Evolutionary conservation across 352 stramenopile genomes (phyloP), one percentile per base, ranked within the genome.

Genomic region (Phytophthora europaea): DNA sequence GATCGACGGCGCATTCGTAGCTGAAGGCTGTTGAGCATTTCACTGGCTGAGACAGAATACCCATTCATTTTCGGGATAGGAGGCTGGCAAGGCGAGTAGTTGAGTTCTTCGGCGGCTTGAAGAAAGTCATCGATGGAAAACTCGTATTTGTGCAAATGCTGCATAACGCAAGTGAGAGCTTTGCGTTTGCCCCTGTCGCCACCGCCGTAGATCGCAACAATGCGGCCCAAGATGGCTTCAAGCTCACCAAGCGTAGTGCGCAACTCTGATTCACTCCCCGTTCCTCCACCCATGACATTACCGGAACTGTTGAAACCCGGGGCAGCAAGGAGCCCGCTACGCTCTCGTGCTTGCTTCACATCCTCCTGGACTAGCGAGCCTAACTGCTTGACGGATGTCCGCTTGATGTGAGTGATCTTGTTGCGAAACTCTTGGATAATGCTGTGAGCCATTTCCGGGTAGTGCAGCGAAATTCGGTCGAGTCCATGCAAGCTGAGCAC

Each of bases 371-470:
- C 66, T 12, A 82, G 64, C 16, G 75, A 79, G 8, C 43, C 81
- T 23, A 74, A 70, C 69, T 51, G 78, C 70, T 73, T 77, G 9
- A 61, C 75, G 23, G 51, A 90, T 38, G 67, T 91, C 48, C 85
- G 80, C 58, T 95, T 94, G 73, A 95, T 95, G 61, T 92, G 67
- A 2, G 78, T 92, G 62, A 95, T 92, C 61, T 95, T 95, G 67
- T 92, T 92, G 51, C 78, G 84, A 67, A 95, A 94, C 48, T 94
- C 88, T 20, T 81, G 73, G 15, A 94, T 65, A 36, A 95, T 93
- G 38, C 78, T 90, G 71, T 83, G 85, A 15, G 88, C 88, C 83
- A 95, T 93, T 62, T 95, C 88, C 1, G 88, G 87, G 56, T 94
- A 95, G 65, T 94, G 87, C 61, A 84, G 36, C 53, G 81, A 92